Evolutionary conservation across 1,284 basidiomycete species (phyloP), one percentile per base, ranked within the genome.

Genomic region (Heterobasidion parviporum): DNA sequence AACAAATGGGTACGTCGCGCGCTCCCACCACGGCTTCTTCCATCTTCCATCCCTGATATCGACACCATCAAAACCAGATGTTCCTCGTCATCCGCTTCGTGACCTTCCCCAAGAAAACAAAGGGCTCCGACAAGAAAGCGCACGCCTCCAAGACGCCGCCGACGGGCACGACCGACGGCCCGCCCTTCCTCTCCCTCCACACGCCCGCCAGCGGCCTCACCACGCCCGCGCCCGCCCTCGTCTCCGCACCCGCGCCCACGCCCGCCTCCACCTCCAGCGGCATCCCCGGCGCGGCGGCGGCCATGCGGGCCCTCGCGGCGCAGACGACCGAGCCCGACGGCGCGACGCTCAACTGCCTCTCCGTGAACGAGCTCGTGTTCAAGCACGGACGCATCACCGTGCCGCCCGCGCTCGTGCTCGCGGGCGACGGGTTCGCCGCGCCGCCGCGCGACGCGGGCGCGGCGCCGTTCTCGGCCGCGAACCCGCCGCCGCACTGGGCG

Each of bases 381-480:
- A 92, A 92, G 69, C 68, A 80, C 47, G 86, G 83, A 0, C 77
- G 89, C 1, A 81, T 91, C 58, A 92, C 88, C 10, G 76, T 92
- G 53, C 90, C 90, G 3, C 90, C 90, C 9, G 73, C 71, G 2
- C 59, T 88, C 56, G 75, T 79, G 8, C 65, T 85, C 34, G 83
- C 78, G 0, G 62, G 69, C 3, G 80, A 83, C 55, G 85, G 84
- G 0, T 78, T 83, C 63, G 72, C 72, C 34, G 67, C 60, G 14
- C 71, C 74, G 5, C 63, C 70, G 34, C 14, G 54, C 15, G 54
- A 56, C 48, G 57, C 54, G 5, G 10, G 26, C 26, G 26, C 26
- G 26, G 5, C 3, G 26, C 26, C 26, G 6, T 79, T 78, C 62
- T 79, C 79, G 2, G 70, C 47, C 46, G 56, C 66, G 6, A 74